phyloP scores from a whole-genome alignment of 2,329 filamentous ascomycete species.

The Colletotrichum karsti region DNA sequence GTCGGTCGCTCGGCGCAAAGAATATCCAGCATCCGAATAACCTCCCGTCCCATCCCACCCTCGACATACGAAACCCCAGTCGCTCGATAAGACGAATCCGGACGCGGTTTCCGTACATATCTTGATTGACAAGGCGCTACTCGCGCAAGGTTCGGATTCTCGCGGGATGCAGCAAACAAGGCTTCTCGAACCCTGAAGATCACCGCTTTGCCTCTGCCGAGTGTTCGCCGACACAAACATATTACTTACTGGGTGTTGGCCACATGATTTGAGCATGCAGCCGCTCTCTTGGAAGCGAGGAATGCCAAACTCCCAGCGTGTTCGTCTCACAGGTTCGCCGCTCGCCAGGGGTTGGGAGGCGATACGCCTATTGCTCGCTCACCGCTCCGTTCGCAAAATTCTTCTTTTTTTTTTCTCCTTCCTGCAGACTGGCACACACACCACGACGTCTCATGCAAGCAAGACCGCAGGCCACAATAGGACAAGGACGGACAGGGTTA shows the following conservation, averaged over 20 bases:
- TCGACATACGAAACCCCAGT: background rate
- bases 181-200: conserved; percentile 29
- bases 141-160: conserved; percentile 3
- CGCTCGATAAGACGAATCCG: background rate
- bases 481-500: background rate
- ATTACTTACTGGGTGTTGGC: conserved; percentile 9
- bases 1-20: conserved; percentile 14
- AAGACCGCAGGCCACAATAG: conserved; percentile 13
- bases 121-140: conserved; percentile 4
- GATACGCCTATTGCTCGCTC: conserved; percentile 30
- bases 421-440: conserved; percentile 22
- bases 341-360: background rate
- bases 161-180: conserved; percentile 4
- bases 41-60: too few relatives aligned
- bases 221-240: conserved; percentile 15
- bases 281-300: background rate
- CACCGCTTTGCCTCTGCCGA: conserved; percentile 14
- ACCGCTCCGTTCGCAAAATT: conserved; percentile 30
- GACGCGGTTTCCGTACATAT: too few relatives aligned
- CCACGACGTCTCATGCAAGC: conserved; percentile 21
- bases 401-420: too few relatives aligned
- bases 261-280: conserved; percentile 24
- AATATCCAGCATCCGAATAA: conserved; percentile 12
- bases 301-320: background rate
- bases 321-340: conserved; percentile 9